Base-by-base conservation (phyloP, 345 rosid species). In the Lepidium didymum region DNA sequence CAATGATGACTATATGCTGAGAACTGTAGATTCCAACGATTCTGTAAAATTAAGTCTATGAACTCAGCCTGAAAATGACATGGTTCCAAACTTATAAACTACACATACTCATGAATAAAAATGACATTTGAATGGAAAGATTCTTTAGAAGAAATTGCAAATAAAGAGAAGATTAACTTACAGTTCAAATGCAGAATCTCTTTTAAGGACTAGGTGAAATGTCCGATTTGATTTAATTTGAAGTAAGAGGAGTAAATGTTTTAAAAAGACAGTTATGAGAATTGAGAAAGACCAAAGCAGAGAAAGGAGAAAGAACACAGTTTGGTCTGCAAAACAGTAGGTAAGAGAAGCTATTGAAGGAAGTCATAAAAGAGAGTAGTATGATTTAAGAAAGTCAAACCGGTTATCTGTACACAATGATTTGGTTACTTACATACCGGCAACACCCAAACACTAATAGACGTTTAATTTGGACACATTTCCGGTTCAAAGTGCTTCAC, bases 311-410 rank as follows among this genome's bases (percentile, higher is more conserved):
- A 51, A 54, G 27, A 62, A 33, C n/a, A 42, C 10, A 38, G 58
- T 47, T 49, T 38, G 38, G 31, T 46, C 35, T 57, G 51, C 54
- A 64, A 64, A 64, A 31, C 29, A 50, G 8, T 23, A 33, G 40
- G 46, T 23, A 58, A 65, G 12, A 12, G 60, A 72, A 38, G 59
- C 52, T 56, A 40, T 40, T 56, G 66, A 72, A 56, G 59, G 21
- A 56, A 41, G 46, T 12, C 35, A 57, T 44, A 19, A 50, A 15
- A 49, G 19, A 63, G 1, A 54, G 33, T 9, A 54, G 33, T 9
- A 6, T 40, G 52, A 46, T 65, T 29, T 29, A 65, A 19, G 16
- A 49, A 73, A 57, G 61, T 49, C 66, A 72, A 64, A 64, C 66
- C 49, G 75, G 69, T 62, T 70, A 15, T 42, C 1, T n/a, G 36